Evolutionary conservation across 257 asterid genomes (phyloP), one percentile per base, ranked within the genome.

Genomic region (Primulina huaijiensis): DNA sequence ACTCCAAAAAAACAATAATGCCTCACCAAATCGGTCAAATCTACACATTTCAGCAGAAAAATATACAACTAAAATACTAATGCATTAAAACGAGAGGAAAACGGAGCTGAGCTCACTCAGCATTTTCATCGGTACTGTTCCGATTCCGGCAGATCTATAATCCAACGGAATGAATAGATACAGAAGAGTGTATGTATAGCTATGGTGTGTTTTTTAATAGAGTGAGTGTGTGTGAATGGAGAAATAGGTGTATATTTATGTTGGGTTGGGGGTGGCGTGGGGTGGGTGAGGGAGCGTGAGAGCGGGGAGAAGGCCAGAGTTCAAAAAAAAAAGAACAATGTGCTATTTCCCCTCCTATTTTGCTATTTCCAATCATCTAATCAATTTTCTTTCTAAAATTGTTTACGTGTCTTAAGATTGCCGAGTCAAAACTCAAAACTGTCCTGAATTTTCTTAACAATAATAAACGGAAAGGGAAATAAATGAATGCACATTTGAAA

Each of bases 221-320:
- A 57, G 62, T 35, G 33, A 77, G 43, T 60, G 72, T 11, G 78
- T 31, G 60, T 58, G 70, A 73, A 53, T 80, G 58, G 67, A n/a
- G 66, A 82, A 70, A 76, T 38, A 59, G 59, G 82, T 65, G 72
- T 52, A 71, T 61, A 75, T 23, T 23, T 23, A 23, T 0, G 25
- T 23, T 23, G 25, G 23, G 23, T 21, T 21, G 23, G 23, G 23
- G 23, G 23, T 21, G 23, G 23, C 23, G 23, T 21, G 25, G 25
- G 25, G 25, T 23, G 25, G 25, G 25, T 23, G 25, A 23, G 34
- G 34, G 76, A 56, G 88, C 67, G 81, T 76, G 84, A 80, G 90
- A 79, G 96, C 92, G 96, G 92, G 95, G 83, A 74, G 75, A 72
- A 74, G 4, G 66, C 75, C 82, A 75, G 66, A 70, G 84, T 87